phyloP scores from a whole-genome alignment of 768 basidiomycete genomes.

The Kwoniella newhampshirensis region DNA sequence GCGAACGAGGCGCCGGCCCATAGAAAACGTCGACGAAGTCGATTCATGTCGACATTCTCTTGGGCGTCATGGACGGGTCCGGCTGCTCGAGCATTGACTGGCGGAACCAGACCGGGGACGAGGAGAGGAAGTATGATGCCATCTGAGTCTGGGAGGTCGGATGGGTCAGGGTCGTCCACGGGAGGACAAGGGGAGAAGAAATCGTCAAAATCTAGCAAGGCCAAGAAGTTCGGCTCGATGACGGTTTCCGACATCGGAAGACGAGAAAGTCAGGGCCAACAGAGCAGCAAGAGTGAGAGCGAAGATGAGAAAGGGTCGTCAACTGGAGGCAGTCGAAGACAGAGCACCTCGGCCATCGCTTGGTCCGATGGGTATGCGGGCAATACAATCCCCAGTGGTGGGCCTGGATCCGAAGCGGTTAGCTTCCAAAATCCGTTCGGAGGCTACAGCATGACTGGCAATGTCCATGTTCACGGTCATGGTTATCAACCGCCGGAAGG shows the following conservation, averaged over 20 bases:
- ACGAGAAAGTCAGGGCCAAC: conserved; percentile 7
- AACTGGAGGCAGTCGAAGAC: neutral
- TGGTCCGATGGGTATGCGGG: conserved; percentile 36
- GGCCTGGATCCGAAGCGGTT: neutral
- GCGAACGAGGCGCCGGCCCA: conserved; percentile 10
- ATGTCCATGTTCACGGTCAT: too few relatives aligned
- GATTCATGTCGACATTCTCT: conserved; percentile 34
- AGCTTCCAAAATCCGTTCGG: too few relatives aligned
- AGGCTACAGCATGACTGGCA: too few relatives aligned
- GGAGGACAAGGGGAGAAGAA: neutral
- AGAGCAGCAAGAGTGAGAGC: conserved; percentile 11
- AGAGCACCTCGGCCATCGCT: conserved; percentile 23
- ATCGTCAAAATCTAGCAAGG: neutral
- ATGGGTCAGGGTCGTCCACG: neutral
- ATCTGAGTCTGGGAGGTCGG: conserved; percentile 10
- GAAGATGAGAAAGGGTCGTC: neutral
- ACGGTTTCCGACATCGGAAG: neutral
- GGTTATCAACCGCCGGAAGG: too few relatives aligned
- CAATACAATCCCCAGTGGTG: conserved; percentile 5
- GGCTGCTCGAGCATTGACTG: neutral
- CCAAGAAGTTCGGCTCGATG: too few relatives aligned
- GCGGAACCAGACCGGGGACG: conserved; percentile 18
- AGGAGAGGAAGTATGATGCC: conserved; percentile 23
- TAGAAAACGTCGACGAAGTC: conserved; percentile 10
- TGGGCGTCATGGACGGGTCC: conserved; percentile 34